These are phyloP conservation scores for Apiospora phragmitis DNA, from an alignment of 2,329 filamentous ascomycete genomes.

Conservation along the genomic window DNA sequence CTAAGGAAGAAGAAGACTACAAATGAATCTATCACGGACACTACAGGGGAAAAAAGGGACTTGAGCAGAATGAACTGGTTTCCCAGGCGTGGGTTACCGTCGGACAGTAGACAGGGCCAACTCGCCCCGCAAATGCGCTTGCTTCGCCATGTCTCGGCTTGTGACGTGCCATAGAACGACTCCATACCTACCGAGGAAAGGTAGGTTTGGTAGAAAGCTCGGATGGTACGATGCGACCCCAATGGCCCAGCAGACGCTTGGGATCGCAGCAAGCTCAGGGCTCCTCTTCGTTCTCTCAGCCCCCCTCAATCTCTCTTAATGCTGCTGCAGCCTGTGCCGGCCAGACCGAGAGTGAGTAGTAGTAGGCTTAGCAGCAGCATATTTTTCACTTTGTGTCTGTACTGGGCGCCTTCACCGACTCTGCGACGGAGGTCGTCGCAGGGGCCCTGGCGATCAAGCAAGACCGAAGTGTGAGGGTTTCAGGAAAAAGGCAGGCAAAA, in stretches of 20 bases:
- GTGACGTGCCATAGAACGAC: constrained; percentile 2
- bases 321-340: neutral
- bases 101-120: neutral
- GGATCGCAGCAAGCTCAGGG: neutral
- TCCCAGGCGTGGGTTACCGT: neutral
- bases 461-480: constrained; percentile 11
- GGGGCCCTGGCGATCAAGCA: constrained; percentile 10
- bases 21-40: neutral
- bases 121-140: constrained; percentile 1
- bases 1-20: constrained; percentile 1
- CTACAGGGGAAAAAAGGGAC: neutral
- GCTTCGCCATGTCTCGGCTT: constrained; percentile 7
- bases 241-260: neutral
- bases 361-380: neutral
- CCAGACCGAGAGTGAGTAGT: neutral
- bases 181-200: neutral
- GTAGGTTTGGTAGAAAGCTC: neutral
- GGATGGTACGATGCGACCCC: constrained; percentile 5
- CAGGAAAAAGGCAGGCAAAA: constrained; percentile 6
- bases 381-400: neutral
- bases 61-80: neutral
- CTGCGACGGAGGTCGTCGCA: constrained; percentile 14
- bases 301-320: no score
- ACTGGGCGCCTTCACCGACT: constrained; percentile 7
- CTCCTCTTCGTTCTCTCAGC: neutral